phyloP scores from a whole-genome alignment of 2,329 filamentous ascomycete species.

The Phialophora expanda region DNA sequence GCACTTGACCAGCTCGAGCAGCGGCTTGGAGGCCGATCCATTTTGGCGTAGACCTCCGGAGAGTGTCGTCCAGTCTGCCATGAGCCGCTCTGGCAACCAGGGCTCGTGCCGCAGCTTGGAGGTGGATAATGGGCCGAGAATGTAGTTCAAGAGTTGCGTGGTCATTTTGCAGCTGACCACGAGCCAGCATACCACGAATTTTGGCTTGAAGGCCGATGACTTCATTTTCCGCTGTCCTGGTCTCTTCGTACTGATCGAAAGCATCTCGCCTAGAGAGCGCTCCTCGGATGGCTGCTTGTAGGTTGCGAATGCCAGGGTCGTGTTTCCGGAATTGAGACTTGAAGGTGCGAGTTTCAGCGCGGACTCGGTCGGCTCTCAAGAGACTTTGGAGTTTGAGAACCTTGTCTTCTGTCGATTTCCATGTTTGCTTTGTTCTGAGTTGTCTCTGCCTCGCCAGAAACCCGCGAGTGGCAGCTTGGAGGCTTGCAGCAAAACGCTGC shows the following conservation, averaged over 20 bases:
- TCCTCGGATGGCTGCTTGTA: slow-evolving; percentile 63
- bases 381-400: slow-evolving; percentile 83
- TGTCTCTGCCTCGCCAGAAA: slow-evolving; percentile 72
- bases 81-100: slow-evolving; percentile 47
- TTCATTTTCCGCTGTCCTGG: slow-evolving; percentile 66
- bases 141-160: slow-evolving; percentile 32
- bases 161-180: slow-evolving; percentile 26
- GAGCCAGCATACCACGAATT: slow-evolving; percentile 60
- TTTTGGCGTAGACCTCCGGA: slow-evolving; percentile 49
- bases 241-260: slow-evolving; percentile 63
- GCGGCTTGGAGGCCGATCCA: slow-evolving; percentile 55
- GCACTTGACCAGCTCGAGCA: slow-evolving; percentile 48
- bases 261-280: slow-evolving; percentile 51
- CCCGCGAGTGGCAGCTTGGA: slow-evolving; percentile 81
- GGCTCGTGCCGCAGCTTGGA: slow-evolving; percentile 48
- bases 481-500: slow-evolving; percentile 75
- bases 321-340: slow-evolving; percentile 48
- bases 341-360: slow-evolving; percentile 51
- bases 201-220: slow-evolving; percentile 67
- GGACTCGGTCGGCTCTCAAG: slow-evolving; percentile 62
- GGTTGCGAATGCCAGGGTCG: slow-evolving; percentile 51
- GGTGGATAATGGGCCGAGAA: slow-evolving; percentile 52
- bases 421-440: slow-evolving; percentile 67
- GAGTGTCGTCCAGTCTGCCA: slow-evolving; percentile 47
- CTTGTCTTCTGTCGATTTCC: slow-evolving; percentile 71